These are phyloP conservation scores for Penicillium atrosanguineum DNA, from an alignment of 495 filamentous ascomycete species.

Conservation along the genomic window DNA sequence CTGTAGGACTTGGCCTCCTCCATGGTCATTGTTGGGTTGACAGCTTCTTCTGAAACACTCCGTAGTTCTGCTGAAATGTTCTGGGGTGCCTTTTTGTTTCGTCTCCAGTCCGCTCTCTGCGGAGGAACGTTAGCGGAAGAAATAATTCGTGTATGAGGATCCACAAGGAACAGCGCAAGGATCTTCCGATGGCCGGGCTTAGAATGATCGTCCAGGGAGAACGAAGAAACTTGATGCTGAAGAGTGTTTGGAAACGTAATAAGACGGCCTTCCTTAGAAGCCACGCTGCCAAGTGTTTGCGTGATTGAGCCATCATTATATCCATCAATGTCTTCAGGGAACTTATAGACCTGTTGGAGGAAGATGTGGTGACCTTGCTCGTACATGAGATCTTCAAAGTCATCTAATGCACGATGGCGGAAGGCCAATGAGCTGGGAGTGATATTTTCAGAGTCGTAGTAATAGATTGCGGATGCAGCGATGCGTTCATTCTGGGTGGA, in stretches of 20 bases:
- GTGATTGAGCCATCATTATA: conserved; percentile 15
- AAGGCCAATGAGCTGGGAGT: conserved; percentile 53
- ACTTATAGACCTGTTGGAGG: conserved; percentile 29
- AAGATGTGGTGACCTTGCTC: conserved; percentile 32
- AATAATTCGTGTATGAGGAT: conserved; percentile 50
- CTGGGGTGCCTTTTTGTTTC: too few relatives aligned
- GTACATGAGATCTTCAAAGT: conserved; percentile 15
- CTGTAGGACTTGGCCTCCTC: conserved; percentile 46
- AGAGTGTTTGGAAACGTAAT: conserved; percentile 35
- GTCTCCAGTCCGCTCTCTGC: conserved; percentile 42
- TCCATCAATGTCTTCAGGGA: conserved; percentile 4
- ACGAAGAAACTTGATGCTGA: conserved; percentile 53
- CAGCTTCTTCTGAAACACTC: conserved; percentile 2
- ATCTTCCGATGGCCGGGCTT: conserved; percentile 56
- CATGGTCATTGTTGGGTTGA: conserved; percentile 38
- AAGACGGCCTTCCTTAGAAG: conserved; percentile 28
- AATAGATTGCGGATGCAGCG: conserved; percentile 58
- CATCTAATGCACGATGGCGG: conserved; percentile 32
- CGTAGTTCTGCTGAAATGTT: too few relatives aligned
- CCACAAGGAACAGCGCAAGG: conserved; percentile 56
- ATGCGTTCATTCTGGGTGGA: conserved; percentile 58
- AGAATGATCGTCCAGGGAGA: conserved; percentile 44
- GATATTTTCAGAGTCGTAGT: conserved; percentile 62
- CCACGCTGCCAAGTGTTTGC: conserved; percentile 37
- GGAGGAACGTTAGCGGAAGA: conserved; percentile 57